Percentiles rank a stretch among this genome's conserved stretches.
Conservation (phyloP, 2,329 filamentous ascomycete species). For the Colletotrichum orbiculare region DNA sequence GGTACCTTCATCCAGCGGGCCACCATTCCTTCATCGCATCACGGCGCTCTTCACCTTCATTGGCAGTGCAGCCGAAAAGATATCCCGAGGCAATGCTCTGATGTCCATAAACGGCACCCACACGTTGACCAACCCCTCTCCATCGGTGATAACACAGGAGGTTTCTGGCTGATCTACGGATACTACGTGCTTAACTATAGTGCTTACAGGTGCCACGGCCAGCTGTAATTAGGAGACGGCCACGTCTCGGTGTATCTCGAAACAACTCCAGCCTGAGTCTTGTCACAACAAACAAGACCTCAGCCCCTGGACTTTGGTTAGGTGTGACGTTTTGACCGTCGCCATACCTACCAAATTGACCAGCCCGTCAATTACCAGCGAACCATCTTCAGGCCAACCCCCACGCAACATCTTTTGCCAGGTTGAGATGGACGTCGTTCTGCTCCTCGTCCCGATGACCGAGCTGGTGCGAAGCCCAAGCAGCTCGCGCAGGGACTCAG, state of each 20-base stretch:
- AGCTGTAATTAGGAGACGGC: background rate
- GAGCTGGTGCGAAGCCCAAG: slow-evolving; percentile 2
- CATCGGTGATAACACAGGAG: background rate
- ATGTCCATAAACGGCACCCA: background rate
- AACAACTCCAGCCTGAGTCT: slow-evolving; percentile 11
- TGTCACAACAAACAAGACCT: slow-evolving; percentile 5
- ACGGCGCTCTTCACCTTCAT: background rate
- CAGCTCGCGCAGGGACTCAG: slow-evolving; percentile 17
- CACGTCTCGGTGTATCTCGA: slow-evolving; percentile 5
- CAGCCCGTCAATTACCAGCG: too few species aligned
- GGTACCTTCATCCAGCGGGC: background rate
- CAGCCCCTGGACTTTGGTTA: background rate
- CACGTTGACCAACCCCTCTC: background rate
- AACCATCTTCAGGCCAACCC: too few species aligned
- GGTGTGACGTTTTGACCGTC: too few species aligned
- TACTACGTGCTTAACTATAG: too few species aligned
- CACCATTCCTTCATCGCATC: background rate
- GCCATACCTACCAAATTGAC: too few species aligned
- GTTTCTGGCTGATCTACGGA: background rate
- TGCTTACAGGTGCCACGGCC: background rate
- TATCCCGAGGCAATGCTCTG: slow-evolving; percentile 8
- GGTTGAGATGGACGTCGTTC: background rate
- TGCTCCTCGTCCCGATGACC: background rate
- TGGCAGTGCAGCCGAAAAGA: slow-evolving; percentile 13
- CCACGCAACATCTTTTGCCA: background rate